Conservation (phyloP, 2,329 filamentous ascomycete genomes). For the Fonsecaea monophora region DNA sequence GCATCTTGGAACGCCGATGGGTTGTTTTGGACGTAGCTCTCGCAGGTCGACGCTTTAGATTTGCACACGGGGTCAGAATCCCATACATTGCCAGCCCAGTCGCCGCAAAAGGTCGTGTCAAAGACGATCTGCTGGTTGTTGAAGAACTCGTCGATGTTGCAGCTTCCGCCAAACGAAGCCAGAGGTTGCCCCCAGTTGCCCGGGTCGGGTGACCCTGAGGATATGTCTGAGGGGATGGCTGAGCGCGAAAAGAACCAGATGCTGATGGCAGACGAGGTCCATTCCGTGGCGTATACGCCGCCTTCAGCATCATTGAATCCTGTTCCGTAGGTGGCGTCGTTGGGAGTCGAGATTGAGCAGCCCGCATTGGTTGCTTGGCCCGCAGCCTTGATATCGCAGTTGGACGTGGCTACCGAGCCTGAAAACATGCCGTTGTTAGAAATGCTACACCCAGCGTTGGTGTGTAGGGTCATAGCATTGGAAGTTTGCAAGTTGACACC, state of each 20-base stretch:
- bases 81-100: conserved; percentile 82
- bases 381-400: conserved; percentile 64
- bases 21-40: conserved; percentile 74
- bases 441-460: conserved; percentile 65
- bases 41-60: conserved; percentile 68
- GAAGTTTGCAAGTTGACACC: conserved; percentile 69
- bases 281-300: conserved; percentile 77
- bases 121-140: conserved; percentile 76
- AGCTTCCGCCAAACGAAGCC: conserved; percentile 72
- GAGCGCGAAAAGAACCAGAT: conserved; percentile 84
- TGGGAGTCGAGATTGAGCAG: conserved; percentile 63
- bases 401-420: conserved; percentile 55
- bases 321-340: conserved; percentile 66
- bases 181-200: conserved; percentile 71
- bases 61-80: conserved; percentile 62
- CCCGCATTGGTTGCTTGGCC: conserved; percentile 59
- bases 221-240: conserved; percentile 69
- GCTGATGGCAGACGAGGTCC: conserved; percentile 73
- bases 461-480: conserved; percentile 73
- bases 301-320: conserved; percentile 74
- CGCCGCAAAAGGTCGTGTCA: conserved; percentile 84
- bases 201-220: conserved; percentile 67
- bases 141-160: conserved; percentile 75
- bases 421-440: conserved; percentile 54
- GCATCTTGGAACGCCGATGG: conserved; percentile 73